Conservation (phyloP, 208 protist species). For the Acanthamoeba sp. region DNA sequence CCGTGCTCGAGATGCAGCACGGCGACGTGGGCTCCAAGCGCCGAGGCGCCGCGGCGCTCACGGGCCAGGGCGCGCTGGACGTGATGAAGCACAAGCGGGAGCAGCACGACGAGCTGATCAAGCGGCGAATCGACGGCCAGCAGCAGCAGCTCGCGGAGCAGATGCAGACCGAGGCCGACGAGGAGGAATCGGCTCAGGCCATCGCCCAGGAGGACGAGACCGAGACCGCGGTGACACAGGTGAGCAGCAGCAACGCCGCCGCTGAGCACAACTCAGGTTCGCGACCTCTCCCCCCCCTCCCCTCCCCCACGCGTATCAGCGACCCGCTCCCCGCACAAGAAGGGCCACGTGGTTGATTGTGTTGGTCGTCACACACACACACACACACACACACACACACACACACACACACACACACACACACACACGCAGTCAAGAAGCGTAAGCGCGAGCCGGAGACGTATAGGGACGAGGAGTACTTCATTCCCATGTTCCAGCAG, state of each 20-base stretch:
- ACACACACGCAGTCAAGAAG: conserved; percentile 26
- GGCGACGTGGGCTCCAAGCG: conserved; percentile 55
- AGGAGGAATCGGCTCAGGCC: too few relatives aligned
- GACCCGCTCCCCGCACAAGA: too few relatives aligned
- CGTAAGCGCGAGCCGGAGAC: background rate
- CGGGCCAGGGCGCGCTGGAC: background rate
- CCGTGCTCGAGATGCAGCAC: conserved; percentile 52
- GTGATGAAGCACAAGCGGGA: conserved; percentile 50
- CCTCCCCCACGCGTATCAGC: too few relatives aligned
- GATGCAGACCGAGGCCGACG: background rate
- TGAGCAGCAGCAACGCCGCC: too few relatives aligned
- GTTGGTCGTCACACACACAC: background rate
- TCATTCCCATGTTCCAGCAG: conserved; percentile 45
- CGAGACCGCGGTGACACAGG: too few relatives aligned
- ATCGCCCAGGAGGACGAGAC: too few relatives aligned
- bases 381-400: background rate
- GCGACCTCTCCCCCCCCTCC: too few relatives aligned
- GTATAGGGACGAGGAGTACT: conserved; percentile 53
- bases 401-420: background rate
- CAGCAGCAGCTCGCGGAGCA: background rate
- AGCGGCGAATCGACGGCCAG: background rate
- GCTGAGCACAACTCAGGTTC: too few relatives aligned
- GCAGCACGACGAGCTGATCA: conserved; percentile 28
- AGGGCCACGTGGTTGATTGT: too few relatives aligned
- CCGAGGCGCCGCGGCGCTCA: background rate